phyloP scores from a whole-genome alignment of 495 filamentous ascomycete genomes.

The Aspergillus coremiiformis region DNA sequence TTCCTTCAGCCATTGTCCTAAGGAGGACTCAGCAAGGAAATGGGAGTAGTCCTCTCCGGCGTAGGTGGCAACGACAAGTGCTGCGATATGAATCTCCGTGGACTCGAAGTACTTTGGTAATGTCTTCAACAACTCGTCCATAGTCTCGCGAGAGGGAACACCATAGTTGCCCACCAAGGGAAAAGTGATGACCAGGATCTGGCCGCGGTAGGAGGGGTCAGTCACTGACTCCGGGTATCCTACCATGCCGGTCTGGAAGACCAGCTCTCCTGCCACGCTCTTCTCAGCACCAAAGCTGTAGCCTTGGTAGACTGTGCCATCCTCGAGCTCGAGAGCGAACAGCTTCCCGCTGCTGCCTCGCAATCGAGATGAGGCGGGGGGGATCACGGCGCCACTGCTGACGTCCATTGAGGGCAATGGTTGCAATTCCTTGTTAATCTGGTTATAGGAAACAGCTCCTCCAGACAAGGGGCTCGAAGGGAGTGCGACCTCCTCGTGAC shows the following conservation, averaged over 20 bases:
- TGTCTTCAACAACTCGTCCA: conserved; percentile 72
- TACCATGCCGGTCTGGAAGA: conserved; percentile 99
- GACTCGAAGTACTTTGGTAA: conserved; percentile 90
- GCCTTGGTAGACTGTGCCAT: conserved; percentile 81
- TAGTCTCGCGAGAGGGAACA: conserved; percentile 75
- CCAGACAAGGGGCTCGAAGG: conserved; percentile 32
- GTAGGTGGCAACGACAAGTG: conserved; percentile 82
- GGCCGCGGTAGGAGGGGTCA: conserved; percentile 86
- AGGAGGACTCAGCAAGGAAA: conserved; percentile 77
- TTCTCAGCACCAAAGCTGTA: conserved; percentile 92
- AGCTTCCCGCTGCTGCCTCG: conserved; percentile 46
- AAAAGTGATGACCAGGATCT: conserved; percentile 87
- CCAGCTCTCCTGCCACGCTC: conserved; percentile 89
- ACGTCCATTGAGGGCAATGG: conserved; percentile 28
- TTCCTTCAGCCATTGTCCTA: conserved; percentile 93
- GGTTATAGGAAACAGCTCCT: conserved; percentile 29
- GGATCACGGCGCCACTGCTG: conserved; percentile 34
- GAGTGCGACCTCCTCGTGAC: conserved; percentile 28
- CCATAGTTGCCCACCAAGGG: conserved; percentile 92
- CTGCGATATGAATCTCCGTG: conserved; percentile 83
- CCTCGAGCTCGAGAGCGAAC: conserved; percentile 80
- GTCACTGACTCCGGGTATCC: conserved; percentile 95
- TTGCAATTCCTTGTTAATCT: conserved; percentile 27
- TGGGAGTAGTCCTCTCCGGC: conserved; percentile 92
- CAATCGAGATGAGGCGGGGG: conserved; percentile 42